These are phyloP conservation scores for Suhomyces faveliae DNA, from an alignment of 805 yeast species.

Conservation along the genomic window DNA sequence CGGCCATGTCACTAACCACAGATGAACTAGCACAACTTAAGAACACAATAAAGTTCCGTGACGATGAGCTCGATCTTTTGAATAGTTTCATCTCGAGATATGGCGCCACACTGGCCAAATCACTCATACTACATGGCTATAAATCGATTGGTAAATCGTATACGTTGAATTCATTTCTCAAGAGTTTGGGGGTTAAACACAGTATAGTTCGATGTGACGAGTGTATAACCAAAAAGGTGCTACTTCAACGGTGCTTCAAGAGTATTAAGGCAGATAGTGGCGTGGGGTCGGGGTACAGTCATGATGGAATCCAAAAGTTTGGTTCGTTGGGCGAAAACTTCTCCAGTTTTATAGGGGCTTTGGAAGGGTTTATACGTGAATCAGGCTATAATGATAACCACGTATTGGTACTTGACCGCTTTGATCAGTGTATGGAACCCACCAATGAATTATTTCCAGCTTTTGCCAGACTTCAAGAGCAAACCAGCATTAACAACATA, in stretches of 20 bases:
- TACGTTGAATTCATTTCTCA: slow-evolving; percentile 32
- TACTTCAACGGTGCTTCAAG: slow-evolving; percentile 43
- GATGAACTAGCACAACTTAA: slow-evolving; percentile 3
- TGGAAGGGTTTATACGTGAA: slow-evolving; percentile 38
- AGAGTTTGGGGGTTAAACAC: slow-evolving; percentile 23
- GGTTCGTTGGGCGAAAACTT: slow-evolving; percentile 40
- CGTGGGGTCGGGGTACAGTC: slow-evolving; percentile 15
- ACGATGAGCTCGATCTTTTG: slow-evolving; percentile 34
- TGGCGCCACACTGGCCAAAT: slow-evolving; percentile 27
- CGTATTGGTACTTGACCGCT: slow-evolving; percentile 46
- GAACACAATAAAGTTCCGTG: slow-evolving; percentile 26
- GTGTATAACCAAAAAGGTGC: slow-evolving; percentile 38
- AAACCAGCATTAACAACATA: slow-evolving; percentile 30
- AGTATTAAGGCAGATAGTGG: slow-evolving; percentile 38
- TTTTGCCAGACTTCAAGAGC: slow-evolving; percentile 45
- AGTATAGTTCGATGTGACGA: slow-evolving; percentile 45
- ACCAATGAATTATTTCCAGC: slow-evolving; percentile 40
- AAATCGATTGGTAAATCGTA: slow-evolving; percentile 49
- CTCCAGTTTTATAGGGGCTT: slow-evolving; percentile 37
- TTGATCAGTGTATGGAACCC: slow-evolving; percentile 47
- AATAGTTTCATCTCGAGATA: slow-evolving; percentile 33
- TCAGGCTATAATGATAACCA: slow-evolving; percentile 33
- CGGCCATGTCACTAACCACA: not conserved
- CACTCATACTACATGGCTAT: slow-evolving; percentile 48
- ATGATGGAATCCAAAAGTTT: slow-evolving; percentile 16